Evolutionary conservation across 2,329 filamentous ascomycete genomes (phyloP), one percentile per base, ranked within the genome.

Genomic region (Aspergillus nomiae): DNA sequence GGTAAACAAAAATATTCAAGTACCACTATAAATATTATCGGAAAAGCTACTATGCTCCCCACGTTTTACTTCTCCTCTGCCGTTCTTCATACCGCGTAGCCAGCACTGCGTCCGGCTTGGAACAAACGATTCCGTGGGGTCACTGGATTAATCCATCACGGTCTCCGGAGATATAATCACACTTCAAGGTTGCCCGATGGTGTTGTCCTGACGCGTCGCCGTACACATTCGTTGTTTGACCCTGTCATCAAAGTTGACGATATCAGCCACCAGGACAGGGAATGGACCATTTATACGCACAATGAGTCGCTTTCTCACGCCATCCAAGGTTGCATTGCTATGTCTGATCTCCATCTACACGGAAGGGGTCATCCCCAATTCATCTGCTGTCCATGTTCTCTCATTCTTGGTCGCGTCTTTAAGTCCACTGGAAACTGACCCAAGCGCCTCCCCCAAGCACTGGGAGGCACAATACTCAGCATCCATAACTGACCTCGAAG

Each of bases 291-390:
- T 24, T 16, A 48, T 24, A 63, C 32, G 14, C 64, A 63, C 58
- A 45, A 96, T 94, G 90, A 86, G 90, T 71, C 90, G 91, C 62
- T 96, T 90, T 77, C 85, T 98, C 53, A 96, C 92, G n/a, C 92
- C 94, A 14, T 89, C 92, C 69, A 96, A 95, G 75, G 86, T 98
- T 69, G 90, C 90, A 72, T 84, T 97, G 28, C 85, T 98, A 60
- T 87, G 88, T 60, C 86, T 99, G 59, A 86, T 95, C 58, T 87
- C 92, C 70, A 84, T 97, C 59, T 98, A 99, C 78, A 87, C 87
- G 43, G 88, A 91, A 67, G 88, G 88, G 26, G 82, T 84, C 2
- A 85, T 94, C 19, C 89, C 90, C 2, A 88, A 86, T 64, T 83
- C 86, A 56, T 88, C 90, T n/a, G 88, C 89, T 28, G 85, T 94